Conservation (phyloP, 331 rosid genomes). For the Erythrophleum ivorense region DNA sequence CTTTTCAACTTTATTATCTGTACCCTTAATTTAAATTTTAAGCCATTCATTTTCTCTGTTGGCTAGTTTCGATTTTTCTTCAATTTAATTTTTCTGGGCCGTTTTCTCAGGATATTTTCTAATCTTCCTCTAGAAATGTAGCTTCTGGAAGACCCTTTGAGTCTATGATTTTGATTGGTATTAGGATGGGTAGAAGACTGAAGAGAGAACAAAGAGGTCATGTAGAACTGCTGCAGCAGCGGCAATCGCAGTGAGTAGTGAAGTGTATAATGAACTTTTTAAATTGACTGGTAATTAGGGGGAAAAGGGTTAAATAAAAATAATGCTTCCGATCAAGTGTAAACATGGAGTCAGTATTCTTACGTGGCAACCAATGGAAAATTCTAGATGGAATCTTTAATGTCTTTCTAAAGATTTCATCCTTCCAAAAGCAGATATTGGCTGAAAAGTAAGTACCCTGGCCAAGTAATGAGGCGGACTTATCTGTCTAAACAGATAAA, state of each 20-base stretch:
- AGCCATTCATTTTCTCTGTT: slow-evolving; percentile 3
- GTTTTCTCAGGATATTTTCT: background rate
- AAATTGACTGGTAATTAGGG: background rate
- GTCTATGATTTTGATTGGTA: background rate
- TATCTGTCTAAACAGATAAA: no score
- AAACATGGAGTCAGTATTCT: background rate
- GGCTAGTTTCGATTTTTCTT: background rate
- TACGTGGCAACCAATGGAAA: background rate
- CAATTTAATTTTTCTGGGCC: background rate
- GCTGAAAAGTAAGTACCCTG: background rate
- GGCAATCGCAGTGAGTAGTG: background rate
- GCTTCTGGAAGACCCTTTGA: slow-evolving; percentile 15
- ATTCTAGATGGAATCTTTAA: background rate
- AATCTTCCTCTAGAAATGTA: background rate
- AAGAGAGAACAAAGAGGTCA: background rate
- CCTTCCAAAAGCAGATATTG: background rate
- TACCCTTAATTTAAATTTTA: background rate
- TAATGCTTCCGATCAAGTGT: background rate
- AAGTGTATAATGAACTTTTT: background rate
- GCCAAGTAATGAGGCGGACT: background rate
- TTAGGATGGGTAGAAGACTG: background rate
- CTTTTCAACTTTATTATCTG: background rate
- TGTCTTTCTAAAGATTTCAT: background rate
- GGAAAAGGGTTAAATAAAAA: background rate
- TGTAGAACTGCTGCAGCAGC: background rate